phyloP scores from a whole-genome alignment of 208 protist genomes.

The Herpetomonas samuelpessoai region DNA sequence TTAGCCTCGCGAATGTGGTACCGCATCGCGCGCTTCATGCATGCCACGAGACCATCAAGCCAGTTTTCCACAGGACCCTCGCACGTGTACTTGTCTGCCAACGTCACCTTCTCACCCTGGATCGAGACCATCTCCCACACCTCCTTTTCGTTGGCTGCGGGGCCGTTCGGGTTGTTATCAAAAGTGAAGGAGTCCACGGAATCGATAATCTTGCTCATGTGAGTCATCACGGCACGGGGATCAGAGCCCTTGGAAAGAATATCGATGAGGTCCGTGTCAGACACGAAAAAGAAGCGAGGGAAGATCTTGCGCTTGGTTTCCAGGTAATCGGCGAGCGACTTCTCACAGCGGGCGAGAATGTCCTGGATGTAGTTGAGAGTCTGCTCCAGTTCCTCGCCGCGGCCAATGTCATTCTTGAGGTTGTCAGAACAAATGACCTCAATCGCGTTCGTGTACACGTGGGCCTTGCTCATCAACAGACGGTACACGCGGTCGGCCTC shows the following conservation, averaged over 20 bases:
- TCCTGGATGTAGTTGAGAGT: slow-evolving; percentile 91
- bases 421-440: slow-evolving; percentile 86
- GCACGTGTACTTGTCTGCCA: slow-evolving; percentile 89
- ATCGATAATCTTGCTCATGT: slow-evolving; percentile 97
- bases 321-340: slow-evolving; percentile 96
- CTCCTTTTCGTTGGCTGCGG: slow-evolving; percentile 44
- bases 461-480: slow-evolving; percentile 90
- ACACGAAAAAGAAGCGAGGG: slow-evolving; percentile 98
- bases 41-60: slow-evolving; percentile 93
- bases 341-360: slow-evolving; percentile 96
- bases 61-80: slow-evolving; percentile 97
- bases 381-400: slow-evolving; percentile 86
- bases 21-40: slow-evolving; percentile 82
- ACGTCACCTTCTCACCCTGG: slow-evolving; percentile 94
- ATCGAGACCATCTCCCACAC: slow-evolving; percentile 92
- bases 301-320: slow-evolving; percentile 98
- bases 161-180: slow-evolving; percentile 66
- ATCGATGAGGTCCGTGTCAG: slow-evolving; percentile 95
- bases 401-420: slow-evolving; percentile 84
- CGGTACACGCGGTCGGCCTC: slow-evolving; percentile 91
- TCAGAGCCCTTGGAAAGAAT: slow-evolving; percentile 97
- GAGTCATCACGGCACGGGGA: slow-evolving; percentile 92
- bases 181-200: slow-evolving; percentile 91
- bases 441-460: slow-evolving; percentile 90
- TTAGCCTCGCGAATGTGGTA: slow-evolving; percentile 90